A percentile compares a stretch with the other conserved stretches of the same genome.
phyloP scores from a whole-genome alignment of 352 stramenopile species.

The Phytophthora uliginosa region DNA sequence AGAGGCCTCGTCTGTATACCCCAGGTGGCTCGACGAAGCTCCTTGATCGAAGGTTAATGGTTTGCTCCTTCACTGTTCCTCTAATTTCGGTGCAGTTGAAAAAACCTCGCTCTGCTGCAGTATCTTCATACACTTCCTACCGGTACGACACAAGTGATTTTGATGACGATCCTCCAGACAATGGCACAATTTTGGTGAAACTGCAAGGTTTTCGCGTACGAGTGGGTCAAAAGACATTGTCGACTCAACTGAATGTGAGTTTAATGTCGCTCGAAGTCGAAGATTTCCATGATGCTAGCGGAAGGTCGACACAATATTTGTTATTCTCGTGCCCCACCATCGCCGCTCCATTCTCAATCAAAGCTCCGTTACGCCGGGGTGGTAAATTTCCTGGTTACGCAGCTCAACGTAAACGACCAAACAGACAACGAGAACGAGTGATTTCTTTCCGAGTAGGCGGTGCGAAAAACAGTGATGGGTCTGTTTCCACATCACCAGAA shows the following conservation, averaged over 20 bases:
- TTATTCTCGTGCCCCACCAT: conserved; percentile 86
- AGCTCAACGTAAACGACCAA: conserved; percentile 39
- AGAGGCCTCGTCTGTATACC: conserved; percentile 34
- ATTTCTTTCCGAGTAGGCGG: conserved; percentile 65
- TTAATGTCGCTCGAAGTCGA: conserved; percentile 84
- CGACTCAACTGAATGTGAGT: conserved; percentile 74
- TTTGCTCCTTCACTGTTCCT: conserved; percentile 87
- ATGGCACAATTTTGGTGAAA: conserved; percentile 78
- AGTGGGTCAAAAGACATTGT: conserved; percentile 85
- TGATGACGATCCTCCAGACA: conserved; percentile 68
- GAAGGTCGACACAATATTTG: conserved; percentile 76
- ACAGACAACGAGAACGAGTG: conserved; percentile 67
- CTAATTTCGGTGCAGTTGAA: conserved; percentile 85
- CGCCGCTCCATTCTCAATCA: conserved; percentile 67
- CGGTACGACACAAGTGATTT: conserved; percentile 69
- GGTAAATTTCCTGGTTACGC: conserved; percentile 41
- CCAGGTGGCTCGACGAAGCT: conserved; percentile 49
- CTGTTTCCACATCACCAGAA: conserved; percentile 28
- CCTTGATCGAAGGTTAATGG: conserved; percentile 75
- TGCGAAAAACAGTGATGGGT: conserved; percentile 20
- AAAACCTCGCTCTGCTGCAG: conserved; percentile 62
- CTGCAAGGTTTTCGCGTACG: conserved; percentile 87
- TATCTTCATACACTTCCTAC: conserved; percentile 64
- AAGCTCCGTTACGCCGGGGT: conserved; percentile 55
- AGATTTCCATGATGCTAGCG: conserved; percentile 73